Base-by-base conservation (phyloP, 2,329 filamentous ascomycete species). In the Ophiocordyceps unilateralis region DNA sequence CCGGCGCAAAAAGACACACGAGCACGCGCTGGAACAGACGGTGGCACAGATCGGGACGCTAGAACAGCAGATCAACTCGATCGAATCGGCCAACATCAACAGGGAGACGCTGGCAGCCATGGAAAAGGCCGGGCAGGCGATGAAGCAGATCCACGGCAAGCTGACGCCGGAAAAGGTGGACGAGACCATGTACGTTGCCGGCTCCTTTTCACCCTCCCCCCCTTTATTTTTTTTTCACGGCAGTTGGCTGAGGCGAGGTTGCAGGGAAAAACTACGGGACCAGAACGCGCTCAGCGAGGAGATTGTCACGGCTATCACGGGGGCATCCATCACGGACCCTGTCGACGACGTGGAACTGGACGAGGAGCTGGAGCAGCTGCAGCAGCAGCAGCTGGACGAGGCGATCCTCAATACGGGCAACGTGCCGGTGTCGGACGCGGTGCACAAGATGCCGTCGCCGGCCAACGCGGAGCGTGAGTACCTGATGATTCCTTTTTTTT, bases 11-110 rank as follows among this genome's bases (percentile, higher is more conserved):
- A 96, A 98, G 75, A 73, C 78, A 52, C 85, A 91, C 56, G 87
- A 96, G 63, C 82, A 88, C 62, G 85, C 84, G 44, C 76, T 95
- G 46, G 86, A 94, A 51, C 88, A 95, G 65, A 96, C 89, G 1
- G 74, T 77, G 46, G 77, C 82, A 26, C 89, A 96, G 65, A 93
- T 96, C 57, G 77, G 79, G 54, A 93, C 91, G 20, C 72, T 98
- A 39, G 91, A 98, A 62, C 83, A 88, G 58, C 87, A 98, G 62
- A 93, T 96, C 58, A 91, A 91, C 62, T 81, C 84, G 46, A 96
- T 98, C 68, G 91, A 98, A 65, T 86, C 88, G 40, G 91, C 91
- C 48, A 98, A 96, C 61, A 95, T 98, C 69, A 98, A 98, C 71
- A 81, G 89, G 65, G 88, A 95, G 70, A 98, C 91, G 12, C 70